These are phyloP conservation scores for Panaeolus cyanescens DNA, from an alignment of 768 basidiomycete genomes.

Conservation along the genomic window DNA sequence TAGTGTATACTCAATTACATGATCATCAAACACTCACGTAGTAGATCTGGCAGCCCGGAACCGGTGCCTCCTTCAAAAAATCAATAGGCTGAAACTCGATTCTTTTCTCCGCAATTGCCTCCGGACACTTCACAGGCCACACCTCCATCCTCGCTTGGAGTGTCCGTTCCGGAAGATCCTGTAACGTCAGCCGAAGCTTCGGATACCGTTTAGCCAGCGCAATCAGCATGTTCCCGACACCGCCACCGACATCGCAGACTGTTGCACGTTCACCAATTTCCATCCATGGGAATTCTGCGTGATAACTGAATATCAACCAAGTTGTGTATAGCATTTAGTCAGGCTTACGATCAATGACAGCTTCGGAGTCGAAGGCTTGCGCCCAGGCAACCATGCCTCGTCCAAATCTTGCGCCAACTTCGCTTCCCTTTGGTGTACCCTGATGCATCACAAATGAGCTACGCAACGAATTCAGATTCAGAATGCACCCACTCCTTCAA, in stretches of 20 bases:
- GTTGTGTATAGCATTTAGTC: neutral
- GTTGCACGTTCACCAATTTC: slow-evolving; percentile 23
- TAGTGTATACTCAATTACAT: neutral
- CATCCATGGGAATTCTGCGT: slow-evolving; percentile 31
- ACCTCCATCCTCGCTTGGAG: slow-evolving; percentile 30
- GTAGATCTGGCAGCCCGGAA: slow-evolving; percentile 38
- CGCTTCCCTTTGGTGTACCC: slow-evolving; percentile 14
- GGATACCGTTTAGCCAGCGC: slow-evolving; percentile 33
- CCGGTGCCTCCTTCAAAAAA: slow-evolving; percentile 39
- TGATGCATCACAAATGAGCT: neutral
- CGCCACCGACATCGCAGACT: slow-evolving; percentile 43
- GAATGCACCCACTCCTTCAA: neutral
- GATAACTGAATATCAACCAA: slow-evolving; percentile 22
- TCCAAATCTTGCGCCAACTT: slow-evolving; percentile 25
- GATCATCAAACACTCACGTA: slow-evolving; percentile 31
- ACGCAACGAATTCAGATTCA: too few species aligned
- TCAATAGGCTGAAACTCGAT: slow-evolving; percentile 40
- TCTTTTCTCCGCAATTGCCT: slow-evolving; percentile 33
- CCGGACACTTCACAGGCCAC: slow-evolving; percentile 34
- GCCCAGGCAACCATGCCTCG: slow-evolving; percentile 33
- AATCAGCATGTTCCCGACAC: slow-evolving; percentile 35
- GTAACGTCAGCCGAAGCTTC: slow-evolving; percentile 34
- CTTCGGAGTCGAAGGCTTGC: slow-evolving; percentile 19
- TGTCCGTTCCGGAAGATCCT: slow-evolving; percentile 35
- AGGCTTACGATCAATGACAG: slow-evolving; percentile 22